These are phyloP conservation scores for Friedmanniomyces simplex DNA, from an alignment of 495 filamentous ascomycete species.

Conservation along the genomic window DNA sequence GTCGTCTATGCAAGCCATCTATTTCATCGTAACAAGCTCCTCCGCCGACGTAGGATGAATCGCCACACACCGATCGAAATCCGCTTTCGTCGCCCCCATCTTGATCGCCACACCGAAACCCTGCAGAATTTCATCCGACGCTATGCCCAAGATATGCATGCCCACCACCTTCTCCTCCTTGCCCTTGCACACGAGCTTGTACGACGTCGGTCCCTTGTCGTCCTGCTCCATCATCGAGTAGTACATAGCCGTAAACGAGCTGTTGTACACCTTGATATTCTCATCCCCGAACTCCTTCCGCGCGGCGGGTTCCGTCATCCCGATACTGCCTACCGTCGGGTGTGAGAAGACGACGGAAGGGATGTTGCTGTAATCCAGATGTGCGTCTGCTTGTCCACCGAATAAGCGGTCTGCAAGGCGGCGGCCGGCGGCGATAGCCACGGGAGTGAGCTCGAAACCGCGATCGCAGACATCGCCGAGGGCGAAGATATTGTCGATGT, in stretches of 20 bases:
- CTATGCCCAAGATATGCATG: constrained; percentile 64
- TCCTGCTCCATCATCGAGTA: constrained; percentile 67
- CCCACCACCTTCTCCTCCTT: constrained; percentile 71
- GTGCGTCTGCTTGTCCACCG: constrained; percentile 45
- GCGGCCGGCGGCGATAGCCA: constrained; percentile 72
- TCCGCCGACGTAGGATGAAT: constrained; percentile 88
- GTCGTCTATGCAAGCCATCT: constrained; percentile 1
- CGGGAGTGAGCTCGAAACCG: constrained; percentile 62
- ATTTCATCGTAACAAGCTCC: constrained; percentile 58
- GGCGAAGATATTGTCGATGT: constrained; percentile 60
- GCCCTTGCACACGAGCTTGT: constrained; percentile 65
- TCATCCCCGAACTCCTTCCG: constrained; percentile 59
- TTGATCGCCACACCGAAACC: constrained; percentile 93
- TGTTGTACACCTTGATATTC: constrained; percentile 64
- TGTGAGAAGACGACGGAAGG: constrained; percentile 77
- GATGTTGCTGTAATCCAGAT: constrained; percentile 60
- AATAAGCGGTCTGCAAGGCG: constrained; percentile 65
- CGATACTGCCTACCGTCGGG: constrained; percentile 67
- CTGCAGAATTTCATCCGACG: constrained; percentile 78
- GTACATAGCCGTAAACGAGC: constrained; percentile 67
- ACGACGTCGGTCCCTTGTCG: constrained; percentile 60
- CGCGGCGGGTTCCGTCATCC: constrained; percentile 67
- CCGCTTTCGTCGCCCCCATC: constrained; percentile 94
- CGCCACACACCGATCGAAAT: constrained; percentile 88
- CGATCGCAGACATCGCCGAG: constrained; percentile 66